A percentile compares a stretch with the other conserved stretches of the same genome.
Evolutionary conservation across 1,284 basidiomycete genomes (phyloP).

Genomic region (Ceratorhiza oryzae-sativae): DNA sequence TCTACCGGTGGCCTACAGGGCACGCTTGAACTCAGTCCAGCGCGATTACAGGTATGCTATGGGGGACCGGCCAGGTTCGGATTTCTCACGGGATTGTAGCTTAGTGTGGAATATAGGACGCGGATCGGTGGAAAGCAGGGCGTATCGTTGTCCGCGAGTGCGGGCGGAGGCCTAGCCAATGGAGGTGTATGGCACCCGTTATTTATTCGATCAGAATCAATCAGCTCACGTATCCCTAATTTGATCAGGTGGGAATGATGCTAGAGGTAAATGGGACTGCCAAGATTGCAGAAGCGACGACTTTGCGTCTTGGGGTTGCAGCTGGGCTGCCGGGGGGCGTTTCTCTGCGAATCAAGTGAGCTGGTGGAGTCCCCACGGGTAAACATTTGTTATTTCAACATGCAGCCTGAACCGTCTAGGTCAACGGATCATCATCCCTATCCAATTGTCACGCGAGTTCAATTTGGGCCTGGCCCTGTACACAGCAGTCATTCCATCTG

Average conservation of each 20-base stretch:
- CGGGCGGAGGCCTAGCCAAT: neutral
- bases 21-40: slow-evolving; percentile 25
- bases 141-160: slow-evolving; percentile 15
- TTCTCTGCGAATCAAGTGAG: slow-evolving; percentile 27
- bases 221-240: neutral
- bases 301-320: slow-evolving; percentile 11
- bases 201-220: slow-evolving; percentile 1
- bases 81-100: slow-evolving; percentile 12
- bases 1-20: slow-evolving; percentile 21
- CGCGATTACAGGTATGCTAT: slow-evolving; percentile 21
- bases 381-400: neutral
- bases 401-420: slow-evolving; percentile 57
- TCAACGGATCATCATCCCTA: slow-evolving; percentile 62
- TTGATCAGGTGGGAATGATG: slow-evolving; percentile 27
- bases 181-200: slow-evolving; percentile 15
- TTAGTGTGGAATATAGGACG: slow-evolving; percentile 30
- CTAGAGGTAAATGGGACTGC: slow-evolving; percentile 27
- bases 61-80: neutral
- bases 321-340: slow-evolving; percentile 24
- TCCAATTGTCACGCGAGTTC: slow-evolving; percentile 59
- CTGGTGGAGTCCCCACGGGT: neutral
- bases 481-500: slow-evolving; percentile 62
- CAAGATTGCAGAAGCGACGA: slow-evolving; percentile 35
- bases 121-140: slow-evolving; percentile 30
- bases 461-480: slow-evolving; percentile 57